Evolutionary conservation across 2,329 filamentous ascomycete species (phyloP).

Genomic region (Raffaelea ambrosiae): DNA sequence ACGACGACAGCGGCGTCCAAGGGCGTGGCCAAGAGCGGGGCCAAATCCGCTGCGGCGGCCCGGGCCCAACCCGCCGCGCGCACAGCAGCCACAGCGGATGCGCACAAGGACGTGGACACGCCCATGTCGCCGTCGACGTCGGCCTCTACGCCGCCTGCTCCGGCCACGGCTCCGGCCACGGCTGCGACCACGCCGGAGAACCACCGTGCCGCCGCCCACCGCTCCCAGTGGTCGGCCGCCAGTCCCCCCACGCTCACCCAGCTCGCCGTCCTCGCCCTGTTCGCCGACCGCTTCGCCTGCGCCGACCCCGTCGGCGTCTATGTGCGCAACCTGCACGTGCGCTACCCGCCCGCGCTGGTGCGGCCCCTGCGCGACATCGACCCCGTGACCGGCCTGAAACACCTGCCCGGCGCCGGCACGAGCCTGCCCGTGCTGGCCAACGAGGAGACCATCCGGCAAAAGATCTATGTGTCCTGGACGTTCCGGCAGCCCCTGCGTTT

Average conservation of each 20-base stretch:
- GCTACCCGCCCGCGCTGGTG: conserved; percentile 28
- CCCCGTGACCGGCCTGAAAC: not conserved
- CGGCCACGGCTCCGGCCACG: too few relatives aligned
- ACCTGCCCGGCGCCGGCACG: conserved; percentile 25
- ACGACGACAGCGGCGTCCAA: not conserved
- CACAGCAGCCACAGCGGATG: too few relatives aligned
- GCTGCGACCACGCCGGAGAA: too few relatives aligned
- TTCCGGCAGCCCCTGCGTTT: conserved; percentile 55
- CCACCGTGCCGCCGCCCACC: conserved; percentile 2
- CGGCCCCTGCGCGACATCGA: not conserved
- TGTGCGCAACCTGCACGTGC: conserved; percentile 42
- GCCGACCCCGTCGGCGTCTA: conserved; percentile 44
- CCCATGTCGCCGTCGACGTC: too few relatives aligned
- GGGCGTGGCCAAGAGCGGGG: not conserved
- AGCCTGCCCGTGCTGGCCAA: conserved; percentile 21
- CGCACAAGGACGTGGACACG: too few relatives aligned
- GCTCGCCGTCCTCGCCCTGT: conserved; percentile 57
- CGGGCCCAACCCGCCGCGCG: not conserved
- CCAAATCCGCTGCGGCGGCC: not conserved
- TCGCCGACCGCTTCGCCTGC: conserved; percentile 68
- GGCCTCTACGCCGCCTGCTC: too few relatives aligned
- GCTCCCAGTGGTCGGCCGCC: conserved; percentile 16
- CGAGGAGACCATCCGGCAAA: conserved; percentile 62
- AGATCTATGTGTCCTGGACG: conserved; percentile 57
- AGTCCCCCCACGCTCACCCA: conserved; percentile 48